Evolutionary conservation across 768 basidiomycete species (phyloP).

Genomic region (Kwoniella newhampshirensis): DNA sequence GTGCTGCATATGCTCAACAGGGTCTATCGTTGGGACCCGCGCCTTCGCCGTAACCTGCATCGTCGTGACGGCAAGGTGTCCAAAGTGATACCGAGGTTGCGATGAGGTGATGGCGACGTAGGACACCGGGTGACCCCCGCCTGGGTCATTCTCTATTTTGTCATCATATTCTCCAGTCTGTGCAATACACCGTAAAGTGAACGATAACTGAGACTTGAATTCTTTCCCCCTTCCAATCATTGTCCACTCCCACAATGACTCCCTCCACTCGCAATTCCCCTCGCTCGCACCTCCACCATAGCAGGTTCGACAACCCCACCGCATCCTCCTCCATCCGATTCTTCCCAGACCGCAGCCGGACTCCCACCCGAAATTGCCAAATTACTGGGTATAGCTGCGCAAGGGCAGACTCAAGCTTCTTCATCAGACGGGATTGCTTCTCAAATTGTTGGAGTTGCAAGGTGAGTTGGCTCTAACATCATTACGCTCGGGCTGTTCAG

Average conservation of each 20-base stretch:
- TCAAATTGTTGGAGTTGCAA: too few species aligned
- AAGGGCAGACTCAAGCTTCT: neutral
- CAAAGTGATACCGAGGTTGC: too few species aligned
- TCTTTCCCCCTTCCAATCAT: neutral
- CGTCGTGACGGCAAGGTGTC: too few species aligned
- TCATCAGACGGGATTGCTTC: too few species aligned
- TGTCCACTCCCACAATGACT: neutral
- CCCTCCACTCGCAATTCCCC: neutral
- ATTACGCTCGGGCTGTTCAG: too few species aligned
- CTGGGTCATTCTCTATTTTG: neutral
- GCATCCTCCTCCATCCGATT: constrained; percentile 6
- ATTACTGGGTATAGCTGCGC: constrained; percentile 29
- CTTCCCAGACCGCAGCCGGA: constrained; percentile 4
- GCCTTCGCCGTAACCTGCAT: too few species aligned
- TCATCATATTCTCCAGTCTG: neutral
- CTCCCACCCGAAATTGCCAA: constrained; percentile 41
- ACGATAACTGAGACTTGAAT: constrained; percentile 21
- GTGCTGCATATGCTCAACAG: too few species aligned
- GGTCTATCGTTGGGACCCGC: too few species aligned
- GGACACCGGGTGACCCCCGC: neutral
- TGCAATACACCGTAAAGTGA: constrained; percentile 3
- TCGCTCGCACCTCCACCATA: constrained; percentile 2
- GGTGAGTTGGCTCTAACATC: too few species aligned
- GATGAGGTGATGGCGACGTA: too few species aligned
- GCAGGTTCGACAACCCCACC: constrained; percentile 27